Evolutionary conservation across 1,139 yeast genomes (phyloP).

Genomic region (Blastobotrys persicus): DNA sequence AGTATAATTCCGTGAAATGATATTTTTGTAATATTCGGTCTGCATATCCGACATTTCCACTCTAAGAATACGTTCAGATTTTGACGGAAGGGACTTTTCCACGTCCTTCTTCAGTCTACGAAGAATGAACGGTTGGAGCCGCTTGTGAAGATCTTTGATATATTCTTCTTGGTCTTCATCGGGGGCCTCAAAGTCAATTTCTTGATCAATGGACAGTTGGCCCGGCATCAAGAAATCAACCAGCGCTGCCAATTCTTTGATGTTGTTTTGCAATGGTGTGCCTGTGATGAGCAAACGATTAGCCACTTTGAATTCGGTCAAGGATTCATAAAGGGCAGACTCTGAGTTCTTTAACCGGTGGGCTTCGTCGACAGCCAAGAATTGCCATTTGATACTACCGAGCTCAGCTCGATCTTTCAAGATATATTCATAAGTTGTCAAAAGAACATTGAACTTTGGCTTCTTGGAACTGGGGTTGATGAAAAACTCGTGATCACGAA

Average conservation of each 20-base stretch:
- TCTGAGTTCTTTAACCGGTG: slow-evolving; percentile 94
- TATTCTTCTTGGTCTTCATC: slow-evolving; percentile 83
- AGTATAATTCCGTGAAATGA: slow-evolving; percentile 83
- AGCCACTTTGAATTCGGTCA: slow-evolving; percentile 75
- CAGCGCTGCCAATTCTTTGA: slow-evolving; percentile 91
- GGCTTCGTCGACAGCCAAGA: slow-evolving; percentile 97
- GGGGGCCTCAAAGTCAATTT: slow-evolving; percentile 89
- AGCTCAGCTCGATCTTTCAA: slow-evolving; percentile 80
- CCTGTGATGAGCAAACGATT: slow-evolving; percentile 93
- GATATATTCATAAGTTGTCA: slow-evolving; percentile 95
- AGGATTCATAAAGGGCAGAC: slow-evolving; percentile 85
- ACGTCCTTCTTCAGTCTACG: slow-evolving; percentile 96
- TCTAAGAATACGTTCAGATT: slow-evolving; percentile 89
- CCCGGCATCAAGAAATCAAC: slow-evolving; percentile 98
- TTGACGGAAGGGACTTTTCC: slow-evolving; percentile 91
- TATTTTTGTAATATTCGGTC: slow-evolving; percentile 91
- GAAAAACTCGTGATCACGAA: slow-evolving; percentile 83
- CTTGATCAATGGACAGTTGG: slow-evolving; percentile 81
- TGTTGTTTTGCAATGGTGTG: slow-evolving; percentile 94
- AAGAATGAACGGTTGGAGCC: slow-evolving; percentile 85
- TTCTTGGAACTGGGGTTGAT: slow-evolving; percentile 49
- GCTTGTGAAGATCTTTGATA: slow-evolving; percentile 77
- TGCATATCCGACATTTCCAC: slow-evolving; percentile 95
- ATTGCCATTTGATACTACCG: slow-evolving; percentile 90
- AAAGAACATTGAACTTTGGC: slow-evolving; percentile 79